These are phyloP conservation scores for Mycena rebaudengoi DNA, from an alignment of 768 basidiomycete species.

Conservation along the genomic window DNA sequence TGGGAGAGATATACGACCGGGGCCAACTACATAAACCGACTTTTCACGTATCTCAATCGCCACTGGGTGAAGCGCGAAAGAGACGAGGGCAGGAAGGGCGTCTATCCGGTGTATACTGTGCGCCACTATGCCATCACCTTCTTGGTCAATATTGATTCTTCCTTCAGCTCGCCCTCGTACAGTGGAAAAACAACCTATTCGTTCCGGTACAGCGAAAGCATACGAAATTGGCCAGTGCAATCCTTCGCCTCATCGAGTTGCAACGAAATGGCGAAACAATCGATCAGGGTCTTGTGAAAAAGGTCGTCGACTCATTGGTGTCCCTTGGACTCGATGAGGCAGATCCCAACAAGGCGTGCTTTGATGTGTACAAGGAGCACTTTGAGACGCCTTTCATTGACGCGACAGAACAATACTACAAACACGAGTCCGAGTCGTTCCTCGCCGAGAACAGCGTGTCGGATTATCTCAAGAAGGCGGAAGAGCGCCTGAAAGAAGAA, in stretches of 20 bases:
- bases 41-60: constrained; percentile 98
- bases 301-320: constrained; percentile 94
- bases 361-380: constrained; percentile 92
- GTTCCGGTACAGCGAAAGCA: constrained; percentile 84
- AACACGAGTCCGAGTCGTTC: constrained; percentile 90
- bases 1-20: constrained; percentile 98
- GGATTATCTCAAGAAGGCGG: constrained; percentile 95
- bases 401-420: constrained; percentile 92
- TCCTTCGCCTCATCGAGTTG: constrained; percentile 89
- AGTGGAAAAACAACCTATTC: constrained; percentile 96
- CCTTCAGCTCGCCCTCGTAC: constrained; percentile 86
- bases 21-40: constrained; percentile 95
- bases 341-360: constrained; percentile 91
- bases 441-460: constrained; percentile 88
- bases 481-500: constrained; percentile 91
- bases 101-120: constrained; percentile 97
- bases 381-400: constrained; percentile 91
- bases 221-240: constrained; percentile 84
- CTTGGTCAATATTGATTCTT: constrained; percentile 5
- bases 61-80: constrained; percentile 99
- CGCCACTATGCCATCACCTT: constrained; percentile 34
- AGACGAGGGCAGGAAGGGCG: constrained; percentile 94
- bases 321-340: constrained; percentile 93
- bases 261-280: constrained; percentile 95
- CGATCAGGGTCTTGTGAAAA: constrained; percentile 92